Evolutionary conservation across 2,329 filamentous ascomycete species (phyloP).

Genomic region (Fusarium tanahbumbuense): DNA sequence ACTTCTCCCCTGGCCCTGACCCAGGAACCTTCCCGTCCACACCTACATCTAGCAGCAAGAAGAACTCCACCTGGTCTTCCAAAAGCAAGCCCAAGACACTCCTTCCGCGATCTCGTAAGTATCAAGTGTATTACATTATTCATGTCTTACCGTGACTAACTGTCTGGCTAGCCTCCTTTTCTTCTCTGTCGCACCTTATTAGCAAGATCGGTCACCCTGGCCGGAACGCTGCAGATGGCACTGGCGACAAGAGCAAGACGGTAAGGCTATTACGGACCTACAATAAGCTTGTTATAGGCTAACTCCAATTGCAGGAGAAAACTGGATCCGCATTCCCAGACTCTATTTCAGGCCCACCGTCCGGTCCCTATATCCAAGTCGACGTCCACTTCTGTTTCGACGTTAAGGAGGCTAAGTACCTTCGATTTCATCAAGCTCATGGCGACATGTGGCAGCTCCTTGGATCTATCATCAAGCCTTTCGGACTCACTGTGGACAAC

Average conservation of each 20-base stretch:
- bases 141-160: neutral
- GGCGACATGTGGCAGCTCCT: constrained; percentile 77
- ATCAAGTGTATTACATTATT: accelerated
- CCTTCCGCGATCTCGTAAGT: constrained; percentile 14
- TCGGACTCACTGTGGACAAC: constrained; percentile 75
- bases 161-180: constrained; percentile 13
- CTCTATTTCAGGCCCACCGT: neutral
- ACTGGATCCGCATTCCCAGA: neutral
- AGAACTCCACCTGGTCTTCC: neutral
- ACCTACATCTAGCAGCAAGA: neutral
- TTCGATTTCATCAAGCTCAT: constrained; percentile 75
- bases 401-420: constrained; percentile 66
- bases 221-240: neutral
- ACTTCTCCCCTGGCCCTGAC: neutral
- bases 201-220: neutral
- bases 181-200: neutral
- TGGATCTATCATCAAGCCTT: constrained; percentile 70
- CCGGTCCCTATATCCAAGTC: constrained; percentile 68
- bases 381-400: constrained; percentile 70
- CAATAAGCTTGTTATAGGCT: neutral
- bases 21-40: neutral
- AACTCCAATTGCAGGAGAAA: neutral
- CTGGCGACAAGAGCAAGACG: neutral
- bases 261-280: neutral
- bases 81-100: neutral